Base-by-base conservation (phyloP, 345 rosid species). In the Citropsis articulata region DNA sequence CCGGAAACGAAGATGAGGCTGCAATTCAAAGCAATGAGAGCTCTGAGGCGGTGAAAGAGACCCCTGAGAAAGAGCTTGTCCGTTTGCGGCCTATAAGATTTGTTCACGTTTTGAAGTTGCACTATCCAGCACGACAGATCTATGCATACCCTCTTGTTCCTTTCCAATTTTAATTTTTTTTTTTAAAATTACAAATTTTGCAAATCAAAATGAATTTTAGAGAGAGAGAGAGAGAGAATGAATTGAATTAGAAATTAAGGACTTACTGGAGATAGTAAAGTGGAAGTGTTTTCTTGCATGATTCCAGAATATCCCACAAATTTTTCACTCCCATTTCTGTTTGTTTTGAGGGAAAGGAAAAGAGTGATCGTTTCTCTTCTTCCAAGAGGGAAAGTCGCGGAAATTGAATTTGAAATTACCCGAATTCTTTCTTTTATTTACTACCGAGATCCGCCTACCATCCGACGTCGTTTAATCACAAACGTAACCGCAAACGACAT, bases 91-190 rank as follows among this genome's bases (percentile, higher is more conserved):
- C 87, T 82, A 80, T 86, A 89, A 19, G 95, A 88, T 79, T 85
- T 79, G 80, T 87, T 91, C 18, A 90, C 98, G 42, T 71, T 89
- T 60, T 91, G 92, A 61, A 94, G 90, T 77, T 91, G 98, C 50
- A 96, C 98, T 79, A 94, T 86, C 98, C 98, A 96, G 77, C 99
- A 94, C 4, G 98, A 96, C 2, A 96, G 97, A 90, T 96, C 99
- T 53, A 96, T 74, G 81, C 98, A 94, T 50, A 92, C 77, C 77
- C 92, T 90, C 83, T 94, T 92, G 94, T 96, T 92, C 85, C 98
- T 94, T 8, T 59, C 28, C 16, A 45, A n/a, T 57, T 57, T 21
- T 57, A 64, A 33, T 16, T 38, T 2, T 38, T 42, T 42, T 42
- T 35, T 35, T 35, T n/a, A n/a, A 42, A 42, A 42, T 45, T 42